Evolutionary conservation across 805 yeast genomes (phyloP), one percentile per base, ranked within the genome.

Genomic region (Teunomyces cretensis): DNA sequence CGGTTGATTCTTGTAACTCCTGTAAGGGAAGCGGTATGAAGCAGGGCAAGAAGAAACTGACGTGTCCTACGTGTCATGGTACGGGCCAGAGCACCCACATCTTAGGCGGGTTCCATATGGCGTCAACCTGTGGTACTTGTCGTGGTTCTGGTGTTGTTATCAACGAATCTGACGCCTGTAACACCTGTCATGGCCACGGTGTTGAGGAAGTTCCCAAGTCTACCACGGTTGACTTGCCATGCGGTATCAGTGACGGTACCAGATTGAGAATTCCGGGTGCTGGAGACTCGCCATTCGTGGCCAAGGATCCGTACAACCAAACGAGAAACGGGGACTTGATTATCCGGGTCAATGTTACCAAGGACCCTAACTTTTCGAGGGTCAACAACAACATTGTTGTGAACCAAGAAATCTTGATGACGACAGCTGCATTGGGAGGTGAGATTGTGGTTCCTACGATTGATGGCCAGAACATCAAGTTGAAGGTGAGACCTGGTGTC

Each of bases 341-440:
- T 50, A 82, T 94, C 15, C 78, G 96, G 55, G 81, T 94, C 32
- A 80, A 82, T 51, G 94, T 94, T 24, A 74, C 78, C 53, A 83
- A 83, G 26, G 97, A 94, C 63, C 76, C 83, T 30, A 67, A 72
- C 26, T 94, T 91, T 66, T 68, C 73, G 24, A 78, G 96, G 41
- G 32, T 15, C n/a, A 38, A 38, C 41, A 78, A 80, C 52, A 84
- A 88, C 56, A 75, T 94, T 47, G 63, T 86, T 46, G 78, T 81
- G 57, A 73, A 75, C 22, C 80, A 83, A 39, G 80, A 81, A 36
- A 82, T 94, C 42, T 86, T 94, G 39, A 86, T 89, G 82, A 94
- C 99, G 1, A 94, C 99, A 0, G 99, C 99, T 1, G 90, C 97
- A 0, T 73, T 94, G 37, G 99, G 99, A 49, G 99, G 99, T 31